These are phyloP conservation scores for Nigrospora sphaerica DNA, from an alignment of 2,329 filamentous ascomycete genomes.

Conservation along the genomic window DNA sequence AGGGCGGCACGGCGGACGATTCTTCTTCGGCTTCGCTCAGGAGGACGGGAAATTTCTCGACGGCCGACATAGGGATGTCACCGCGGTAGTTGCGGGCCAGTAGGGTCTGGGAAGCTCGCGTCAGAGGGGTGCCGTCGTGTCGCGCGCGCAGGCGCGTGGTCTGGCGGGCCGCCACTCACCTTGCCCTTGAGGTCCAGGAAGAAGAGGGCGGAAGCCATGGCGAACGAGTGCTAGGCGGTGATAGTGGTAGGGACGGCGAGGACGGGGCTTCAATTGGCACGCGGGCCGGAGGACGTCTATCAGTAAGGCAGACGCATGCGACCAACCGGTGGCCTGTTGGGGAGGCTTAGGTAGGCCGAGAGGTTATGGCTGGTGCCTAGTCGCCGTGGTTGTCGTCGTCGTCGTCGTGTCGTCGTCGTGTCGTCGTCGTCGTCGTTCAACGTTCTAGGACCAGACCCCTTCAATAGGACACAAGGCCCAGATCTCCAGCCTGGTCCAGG, in stretches of 20 bases:
- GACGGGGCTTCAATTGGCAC: constrained; percentile 21
- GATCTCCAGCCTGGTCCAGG: too few species aligned
- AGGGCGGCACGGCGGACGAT: constrained; percentile 92
- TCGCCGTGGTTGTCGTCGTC: constrained; percentile 1
- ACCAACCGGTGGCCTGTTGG: not conserved
- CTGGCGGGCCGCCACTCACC: constrained; percentile 41
- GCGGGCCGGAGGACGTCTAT: constrained; percentile 13
- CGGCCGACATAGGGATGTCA: constrained; percentile 97
- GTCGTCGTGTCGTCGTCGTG: too few species aligned
- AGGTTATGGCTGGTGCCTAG: constrained; percentile 4
- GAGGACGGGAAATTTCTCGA: constrained; percentile 94
- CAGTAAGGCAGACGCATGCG: constrained; percentile 11
- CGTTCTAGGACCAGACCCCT: too few species aligned
- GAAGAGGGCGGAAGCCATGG: constrained; percentile 95
- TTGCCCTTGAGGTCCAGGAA: constrained; percentile 99
- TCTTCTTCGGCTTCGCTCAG: constrained; percentile 99
- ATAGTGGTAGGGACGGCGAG: constrained; percentile 16
- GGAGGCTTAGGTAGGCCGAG: constrained; percentile 4
- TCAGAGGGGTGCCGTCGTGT: not conserved
- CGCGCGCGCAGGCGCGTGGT: not conserved
- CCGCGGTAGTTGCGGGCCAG: constrained; percentile 97
- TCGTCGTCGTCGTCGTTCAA: too few species aligned
- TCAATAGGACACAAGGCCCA: too few species aligned
- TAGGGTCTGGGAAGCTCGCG: constrained; percentile 63
- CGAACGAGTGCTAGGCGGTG: constrained; percentile 19